Conservation (phyloP, 345 rosid species). For the Arabis hirsuta region DNA sequence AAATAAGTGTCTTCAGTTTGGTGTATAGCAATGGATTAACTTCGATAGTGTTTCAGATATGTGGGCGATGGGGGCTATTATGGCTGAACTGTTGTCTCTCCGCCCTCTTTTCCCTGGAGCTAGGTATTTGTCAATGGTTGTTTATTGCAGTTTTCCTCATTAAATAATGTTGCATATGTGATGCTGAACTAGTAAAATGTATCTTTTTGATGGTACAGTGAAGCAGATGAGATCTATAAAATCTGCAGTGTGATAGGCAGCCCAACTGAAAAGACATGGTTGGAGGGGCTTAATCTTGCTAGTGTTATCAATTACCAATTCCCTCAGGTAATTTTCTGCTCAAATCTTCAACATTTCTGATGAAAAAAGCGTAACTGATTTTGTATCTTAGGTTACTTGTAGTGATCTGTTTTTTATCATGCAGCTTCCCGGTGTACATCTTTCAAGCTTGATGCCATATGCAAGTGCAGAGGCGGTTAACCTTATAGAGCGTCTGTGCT, state of each 20-base stretch:
- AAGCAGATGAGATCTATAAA: constrained; percentile 94
- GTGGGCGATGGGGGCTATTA: constrained; percentile 99
- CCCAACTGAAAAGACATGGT: constrained; percentile 80
- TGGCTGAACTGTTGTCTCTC: constrained; percentile 82
- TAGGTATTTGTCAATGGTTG: constrained; percentile 50
- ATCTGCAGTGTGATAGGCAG: constrained; percentile 87
- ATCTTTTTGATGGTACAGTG: constrained; percentile 57
- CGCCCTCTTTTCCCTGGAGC: constrained; percentile 92
- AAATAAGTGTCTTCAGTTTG: not conserved
- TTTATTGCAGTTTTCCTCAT: not conserved
- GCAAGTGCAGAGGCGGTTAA: constrained; percentile 70
- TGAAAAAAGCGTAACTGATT: not conserved
- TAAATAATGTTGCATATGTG: constrained; percentile 1
- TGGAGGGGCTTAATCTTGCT: constrained; percentile 88
- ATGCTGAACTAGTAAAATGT: constrained; percentile 17
- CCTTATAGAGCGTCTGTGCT: constrained; percentile 82
- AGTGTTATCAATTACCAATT: constrained; percentile 76
- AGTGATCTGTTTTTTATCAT: constrained; percentile 28
- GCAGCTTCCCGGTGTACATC: constrained; percentile 63
- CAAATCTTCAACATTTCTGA: not conserved
- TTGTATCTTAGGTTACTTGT: not conserved
- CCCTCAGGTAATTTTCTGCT: constrained; percentile 56
- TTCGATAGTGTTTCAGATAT: constrained; percentile 58
- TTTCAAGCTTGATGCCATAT: constrained; percentile 62
- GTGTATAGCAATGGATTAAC: not conserved